These are phyloP conservation scores for Galerina sulciceps DNA, from an alignment of 768 basidiomycete genomes.

Conservation along the genomic window DNA sequence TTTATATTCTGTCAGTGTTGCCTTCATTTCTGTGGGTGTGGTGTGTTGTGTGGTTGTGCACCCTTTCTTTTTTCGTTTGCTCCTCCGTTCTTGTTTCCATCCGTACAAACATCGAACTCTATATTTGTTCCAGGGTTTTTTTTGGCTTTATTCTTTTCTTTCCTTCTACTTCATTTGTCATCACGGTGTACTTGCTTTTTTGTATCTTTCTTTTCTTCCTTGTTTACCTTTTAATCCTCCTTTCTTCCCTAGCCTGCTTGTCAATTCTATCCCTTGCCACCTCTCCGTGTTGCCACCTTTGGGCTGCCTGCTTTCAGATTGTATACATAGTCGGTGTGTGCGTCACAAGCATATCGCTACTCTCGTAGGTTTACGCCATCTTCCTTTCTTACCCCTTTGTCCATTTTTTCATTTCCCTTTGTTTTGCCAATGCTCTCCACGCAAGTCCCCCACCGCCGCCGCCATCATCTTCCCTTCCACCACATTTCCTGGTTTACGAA, in stretches of 20 bases:
- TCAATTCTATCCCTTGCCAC: conserved; percentile 9
- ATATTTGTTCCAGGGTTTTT: not conserved
- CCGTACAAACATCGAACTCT: not conserved
- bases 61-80: not conserved
- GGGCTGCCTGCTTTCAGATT: not conserved
- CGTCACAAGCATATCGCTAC: too few relatives aligned
- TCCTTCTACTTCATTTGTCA: conserved; percentile 1
- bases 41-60: not conserved
- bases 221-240: not conserved
- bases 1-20: not conserved
- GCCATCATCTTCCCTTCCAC: not conserved
- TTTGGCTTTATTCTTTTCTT: conserved; percentile 11
- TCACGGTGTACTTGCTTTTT: not conserved
- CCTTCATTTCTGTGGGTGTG: not conserved
- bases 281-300: not conserved
- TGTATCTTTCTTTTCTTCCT: not conserved
- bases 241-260: conserved; percentile 3
- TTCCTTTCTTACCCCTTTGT: not conserved
- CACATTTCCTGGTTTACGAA: not conserved
- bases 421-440: not conserved
- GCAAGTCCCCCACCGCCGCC: not conserved
- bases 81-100: not conserved
- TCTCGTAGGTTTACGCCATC: not conserved
- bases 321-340: not conserved
- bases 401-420: not conserved